Percentiles rank a stretch among this genome's conserved stretches.
Evolutionary conservation across 1,284 basidiomycete species (phyloP).

Genomic region (Nidula niveotomentosa): DNA sequence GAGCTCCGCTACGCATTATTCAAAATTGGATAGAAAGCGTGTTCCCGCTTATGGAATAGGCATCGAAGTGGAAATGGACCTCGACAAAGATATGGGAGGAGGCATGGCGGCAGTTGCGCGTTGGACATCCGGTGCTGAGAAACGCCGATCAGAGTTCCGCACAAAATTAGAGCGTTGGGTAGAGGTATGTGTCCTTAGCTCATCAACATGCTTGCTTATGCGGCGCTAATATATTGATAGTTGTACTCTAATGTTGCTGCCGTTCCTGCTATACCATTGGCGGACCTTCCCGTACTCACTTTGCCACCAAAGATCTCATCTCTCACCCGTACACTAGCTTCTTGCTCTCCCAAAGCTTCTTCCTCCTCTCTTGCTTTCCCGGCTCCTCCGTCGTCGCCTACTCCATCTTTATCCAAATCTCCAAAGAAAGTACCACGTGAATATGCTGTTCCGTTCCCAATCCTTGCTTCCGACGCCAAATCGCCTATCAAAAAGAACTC

Average conservation of each 20-base stretch:
- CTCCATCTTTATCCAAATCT: slow-evolving; percentile 36
- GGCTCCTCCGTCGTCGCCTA: slow-evolving; percentile 43
- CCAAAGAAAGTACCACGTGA: slow-evolving; percentile 41
- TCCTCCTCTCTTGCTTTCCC: slow-evolving; percentile 39
- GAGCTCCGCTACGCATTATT: slow-evolving; percentile 68
- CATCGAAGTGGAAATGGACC: slow-evolving; percentile 81
- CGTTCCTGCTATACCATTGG: slow-evolving; percentile 45
- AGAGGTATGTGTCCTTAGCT: slow-evolving; percentile 39
- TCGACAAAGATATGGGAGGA: slow-evolving; percentile 72
- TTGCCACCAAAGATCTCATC: slow-evolving; percentile 56
- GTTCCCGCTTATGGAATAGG: slow-evolving; percentile 80
- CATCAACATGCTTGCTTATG: too few relatives aligned
- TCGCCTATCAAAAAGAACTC: slow-evolving; percentile 41
- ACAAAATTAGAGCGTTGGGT: slow-evolving; percentile 64
- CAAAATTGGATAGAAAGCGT: slow-evolving; percentile 61
- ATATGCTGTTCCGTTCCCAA: slow-evolving; percentile 53
- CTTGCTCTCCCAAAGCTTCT: slow-evolving; percentile 65
- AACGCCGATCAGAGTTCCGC: slow-evolving; percentile 55
- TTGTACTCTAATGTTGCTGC: slow-evolving; percentile 39
- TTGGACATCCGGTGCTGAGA: slow-evolving; percentile 71
- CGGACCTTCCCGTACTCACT: slow-evolving; percentile 61
- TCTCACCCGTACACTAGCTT: slow-evolving; percentile 67
- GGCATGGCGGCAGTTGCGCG: slow-evolving; percentile 84
- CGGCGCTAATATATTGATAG: neutral
- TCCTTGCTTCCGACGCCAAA: slow-evolving; percentile 31